phyloP scores from a whole-genome alignment of 495 filamentous ascomycete genomes.

The Massariosphaeria phaeospora region DNA sequence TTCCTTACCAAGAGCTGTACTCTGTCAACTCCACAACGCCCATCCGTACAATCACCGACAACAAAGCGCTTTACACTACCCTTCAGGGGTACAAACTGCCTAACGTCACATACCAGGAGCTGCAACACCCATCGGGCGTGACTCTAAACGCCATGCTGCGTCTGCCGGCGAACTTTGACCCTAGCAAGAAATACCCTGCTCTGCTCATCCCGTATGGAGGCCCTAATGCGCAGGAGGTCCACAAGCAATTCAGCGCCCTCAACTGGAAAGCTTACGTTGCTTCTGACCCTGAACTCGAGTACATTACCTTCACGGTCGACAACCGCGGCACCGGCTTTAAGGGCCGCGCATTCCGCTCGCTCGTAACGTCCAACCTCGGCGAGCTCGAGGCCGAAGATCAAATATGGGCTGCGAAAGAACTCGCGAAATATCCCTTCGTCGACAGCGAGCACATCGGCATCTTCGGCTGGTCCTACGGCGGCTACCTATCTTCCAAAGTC shows the following conservation, averaged over 20 bases:
- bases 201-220: conserved; percentile 55
- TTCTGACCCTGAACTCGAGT: conserved; percentile 55
- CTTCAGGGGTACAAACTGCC: conserved; percentile 50
- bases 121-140: conserved; percentile 22
- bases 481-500: conserved; percentile 54
- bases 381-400: conserved; percentile 54
- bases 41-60: conserved; percentile 49
- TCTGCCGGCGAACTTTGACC: conserved; percentile 26
- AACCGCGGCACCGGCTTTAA: conserved; percentile 54
- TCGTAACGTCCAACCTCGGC: conserved; percentile 48
- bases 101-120: conserved; percentile 35
- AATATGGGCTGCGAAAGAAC: conserved; percentile 50
- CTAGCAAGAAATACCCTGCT: conserved; percentile 51
- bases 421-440: conserved; percentile 44
- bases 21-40: conserved; percentile 44
- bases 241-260: conserved; percentile 44
- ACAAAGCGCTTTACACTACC: conserved; percentile 44
- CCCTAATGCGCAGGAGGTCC: conserved; percentile 49
- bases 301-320: conserved; percentile 53
- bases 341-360: conserved; percentile 48
- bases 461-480: conserved; percentile 58
- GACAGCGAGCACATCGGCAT: conserved; percentile 51
- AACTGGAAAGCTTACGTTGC: conserved; percentile 52
- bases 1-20: conserved; percentile 55
- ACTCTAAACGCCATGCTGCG: conserved; percentile 27